Evolutionary conservation across 768 basidiomycete species (phyloP), one percentile per base, ranked within the genome.

Genomic region (Tulasnella sp.): DNA sequence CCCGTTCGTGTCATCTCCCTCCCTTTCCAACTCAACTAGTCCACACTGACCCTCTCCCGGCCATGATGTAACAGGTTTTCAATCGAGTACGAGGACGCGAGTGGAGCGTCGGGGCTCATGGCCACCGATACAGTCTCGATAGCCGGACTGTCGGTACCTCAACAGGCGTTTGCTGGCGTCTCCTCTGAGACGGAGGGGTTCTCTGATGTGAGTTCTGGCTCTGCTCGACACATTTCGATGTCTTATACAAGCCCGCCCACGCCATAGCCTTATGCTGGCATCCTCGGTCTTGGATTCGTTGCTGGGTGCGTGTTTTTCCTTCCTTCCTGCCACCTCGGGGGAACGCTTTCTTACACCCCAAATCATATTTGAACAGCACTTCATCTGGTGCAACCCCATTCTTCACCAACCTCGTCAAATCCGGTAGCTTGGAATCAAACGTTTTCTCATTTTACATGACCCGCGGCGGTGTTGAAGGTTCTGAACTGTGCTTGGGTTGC

Each of bases 141-240:
- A 25, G 86, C 81, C 5, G 85, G 86, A 0, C 67, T 89, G 19
- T 83, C 83, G 80, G 86, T 85, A 6, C 79, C 78, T 5, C 79
- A 79, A 45, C 88, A 88, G 79, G 82, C 81, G 2, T 79, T 89
- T 15, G 86, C 86, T 17, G 84, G 84, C 29, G 86, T 87, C 31
- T 82, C 80, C 15, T 80, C 79, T 1, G 86, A 86, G 71, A 85
- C 84, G 12, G 17, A 79, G 49, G 49, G 71, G 19, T 72, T 72
- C 22, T 17, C 40, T 31, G 71, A 72, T 40, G 77, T 64, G 74
- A 11, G 52, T 78, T n/a, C 6, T 71, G 14, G 29, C 2, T 34
- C 6, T 67, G 14, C 25, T 67, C 25, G n/a, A 38, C 29, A 15
- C n/a, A 12, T 8, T 1, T 15, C 4, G 29, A 31, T 12, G 0